Base-by-base conservation (phyloP, 2,329 filamentous ascomycete species). In the Fusarium compactum region DNA sequence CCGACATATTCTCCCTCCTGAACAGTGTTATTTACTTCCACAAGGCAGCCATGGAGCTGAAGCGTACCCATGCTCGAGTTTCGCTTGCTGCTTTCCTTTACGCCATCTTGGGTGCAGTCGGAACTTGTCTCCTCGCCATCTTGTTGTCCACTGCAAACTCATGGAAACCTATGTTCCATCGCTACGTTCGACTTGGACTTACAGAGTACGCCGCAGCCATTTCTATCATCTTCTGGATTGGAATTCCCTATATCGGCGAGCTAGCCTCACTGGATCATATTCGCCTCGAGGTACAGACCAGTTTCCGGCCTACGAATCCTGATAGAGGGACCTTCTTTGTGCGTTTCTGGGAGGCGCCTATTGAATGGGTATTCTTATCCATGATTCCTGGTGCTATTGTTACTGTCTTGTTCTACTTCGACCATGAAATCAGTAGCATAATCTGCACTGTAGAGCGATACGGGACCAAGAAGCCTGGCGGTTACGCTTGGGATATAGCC, bases 21-120 rank as follows among this genome's bases (percentile, higher is more conserved):
- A 91, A 91, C 78, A 89, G 87, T 70, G 85, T 91, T 62, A 91
- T 91, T 70, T 91, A 91, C 78, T 90, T 91, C 73, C 86, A 90
- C 78, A 91, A 91, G 77, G 88, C 89, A 3, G 83, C 89, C 34
- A 87, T 90, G 74, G 89, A 91, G 75, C 81, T 91, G 4, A 81
- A 90, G 77, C 83, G 89, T 50, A 88, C 86, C 7, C 88, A 90
- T 62, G 79, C 80, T 16, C 80, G 78, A 10, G 83, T 89, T 12
- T 87, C 86, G 0, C 84, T 91, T 58, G 88, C 89, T 5, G 87
- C 88, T 1, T 91, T 91, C 67, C 81, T 91, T 3, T 91, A 91
- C 73, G 85, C 89, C 20, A 82, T 91, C 60, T 89, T 91, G 25
- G 89, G 89, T 3, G 88, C 88, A 8, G 79, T 86, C 8, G 89